Evolutionary conservation across 257 asterid species (phyloP).

Genomic region (Craterostigma plantagineum): DNA sequence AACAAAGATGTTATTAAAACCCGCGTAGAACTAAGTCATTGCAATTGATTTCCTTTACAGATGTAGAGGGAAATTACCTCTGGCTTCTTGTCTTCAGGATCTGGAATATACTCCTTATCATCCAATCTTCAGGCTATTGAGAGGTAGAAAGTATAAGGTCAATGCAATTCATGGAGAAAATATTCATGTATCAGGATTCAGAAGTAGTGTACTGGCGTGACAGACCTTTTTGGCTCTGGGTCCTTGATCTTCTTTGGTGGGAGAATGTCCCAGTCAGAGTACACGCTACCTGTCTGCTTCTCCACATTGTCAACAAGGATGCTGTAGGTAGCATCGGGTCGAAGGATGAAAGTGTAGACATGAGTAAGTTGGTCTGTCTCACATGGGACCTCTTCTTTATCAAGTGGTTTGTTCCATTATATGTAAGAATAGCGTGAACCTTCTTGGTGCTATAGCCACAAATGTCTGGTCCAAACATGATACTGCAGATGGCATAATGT

Average conservation of each 20-base stretch:
- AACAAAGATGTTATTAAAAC: background rate
- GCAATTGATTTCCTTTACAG: background rate
- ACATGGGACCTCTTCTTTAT: conserved; percentile 87
- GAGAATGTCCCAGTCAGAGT: conserved; percentile 84
- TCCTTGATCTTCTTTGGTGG: conserved; percentile 84
- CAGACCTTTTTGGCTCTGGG: conserved; percentile 85
- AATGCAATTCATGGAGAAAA: background rate
- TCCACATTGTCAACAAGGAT: conserved; percentile 81
- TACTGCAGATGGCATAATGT: conserved; percentile 36
- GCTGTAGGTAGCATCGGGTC: conserved; percentile 91
- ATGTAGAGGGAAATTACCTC: conserved; percentile 28
- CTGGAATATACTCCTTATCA: conserved; percentile 77
- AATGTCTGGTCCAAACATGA: conserved; percentile 98
- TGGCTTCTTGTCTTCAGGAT: conserved; percentile 95
- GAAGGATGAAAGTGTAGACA: conserved; percentile 82
- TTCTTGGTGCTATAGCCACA: conserved; percentile 79
- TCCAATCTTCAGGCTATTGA: conserved; percentile 95
- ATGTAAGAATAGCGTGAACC: conserved; percentile 76
- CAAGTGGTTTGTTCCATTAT: conserved; percentile 53
- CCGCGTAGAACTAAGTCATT: background rate
- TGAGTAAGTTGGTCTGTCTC: conserved; percentile 95
- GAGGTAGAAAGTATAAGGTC: background rate
- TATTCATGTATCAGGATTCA: background rate
- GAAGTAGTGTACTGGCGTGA: background rate
- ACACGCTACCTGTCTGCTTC: conserved; percentile 89